Evolutionary conservation across 139 green algal species (phyloP).

Genomic region (Zygnema cylindricum): DNA sequence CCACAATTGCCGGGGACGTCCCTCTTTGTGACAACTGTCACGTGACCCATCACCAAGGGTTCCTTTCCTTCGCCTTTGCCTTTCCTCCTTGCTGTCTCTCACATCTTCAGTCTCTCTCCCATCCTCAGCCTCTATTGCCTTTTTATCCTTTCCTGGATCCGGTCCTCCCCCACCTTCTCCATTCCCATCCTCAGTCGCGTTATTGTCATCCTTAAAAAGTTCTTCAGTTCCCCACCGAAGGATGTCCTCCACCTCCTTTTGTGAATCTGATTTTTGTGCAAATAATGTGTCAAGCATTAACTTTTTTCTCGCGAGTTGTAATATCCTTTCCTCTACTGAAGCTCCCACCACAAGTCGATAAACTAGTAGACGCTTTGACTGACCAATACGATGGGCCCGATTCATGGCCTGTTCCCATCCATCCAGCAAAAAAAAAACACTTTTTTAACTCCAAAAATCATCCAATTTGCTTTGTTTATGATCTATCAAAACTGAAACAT

Average conservation of each 20-base stretch:
- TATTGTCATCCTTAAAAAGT: conserved; percentile 44
- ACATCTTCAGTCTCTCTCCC: neutral
- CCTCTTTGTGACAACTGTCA: conserved; percentile 32
- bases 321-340: conserved; percentile 88
- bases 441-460: no score
- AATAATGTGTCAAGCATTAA: conserved; percentile 86
- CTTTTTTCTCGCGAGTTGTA: conserved; percentile 83
- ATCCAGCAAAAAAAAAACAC: no score
- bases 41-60: conserved; percentile 30
- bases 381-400: conserved; percentile 95
- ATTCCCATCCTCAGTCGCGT: neutral
- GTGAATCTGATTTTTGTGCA: conserved; percentile 54
- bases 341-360: conserved; percentile 81
- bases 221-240: conserved; percentile 69
- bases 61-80: neutral
- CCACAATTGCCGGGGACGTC: conserved; percentile 15
- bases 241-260: conserved; percentile 82
- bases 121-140: neutral
- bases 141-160: conserved; percentile 17
- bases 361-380: conserved; percentile 96
- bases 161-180: neutral
- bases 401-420: conserved; percentile 92
- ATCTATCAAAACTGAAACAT: no score
- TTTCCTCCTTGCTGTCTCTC: conserved; percentile 5
- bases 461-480: no score